phyloP scores from a whole-genome alignment of 257 asterid species.

The Dorcoceras hygrometricum region DNA sequence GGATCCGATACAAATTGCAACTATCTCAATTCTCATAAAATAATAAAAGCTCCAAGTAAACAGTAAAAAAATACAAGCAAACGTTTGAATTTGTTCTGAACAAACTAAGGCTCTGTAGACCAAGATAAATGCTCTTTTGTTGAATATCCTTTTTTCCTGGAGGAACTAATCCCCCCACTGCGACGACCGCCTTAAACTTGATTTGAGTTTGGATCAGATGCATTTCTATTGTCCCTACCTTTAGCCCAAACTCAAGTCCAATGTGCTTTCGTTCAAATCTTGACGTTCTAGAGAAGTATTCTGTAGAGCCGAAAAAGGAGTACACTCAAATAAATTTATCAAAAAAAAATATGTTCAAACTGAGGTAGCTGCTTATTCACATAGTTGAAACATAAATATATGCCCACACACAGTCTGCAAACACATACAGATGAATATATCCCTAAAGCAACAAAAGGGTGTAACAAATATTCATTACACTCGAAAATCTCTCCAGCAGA shows the following conservation, averaged over 20 bases:
- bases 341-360: neutral
- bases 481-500: neutral
- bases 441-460: neutral
- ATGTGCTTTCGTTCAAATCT: slow-evolving; percentile 74
- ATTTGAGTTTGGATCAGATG: slow-evolving; percentile 36
- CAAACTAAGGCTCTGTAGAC: neutral
- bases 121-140: slow-evolving; percentile 16
- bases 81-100: slow-evolving; percentile 11
- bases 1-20: slow-evolving; percentile 29
- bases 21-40: slow-evolving; percentile 21
- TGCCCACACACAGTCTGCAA: neutral
- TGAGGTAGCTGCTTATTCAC: neutral
- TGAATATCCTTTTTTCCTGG: neutral
- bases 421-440: too few relatives aligned
- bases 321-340: slow-evolving; percentile 10
- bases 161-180: neutral
- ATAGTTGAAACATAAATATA: neutral
- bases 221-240: slow-evolving; percentile 43
- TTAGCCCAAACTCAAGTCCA: slow-evolving; percentile 80
- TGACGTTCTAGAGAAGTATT: slow-evolving; percentile 45
- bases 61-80: slow-evolving; percentile 19
- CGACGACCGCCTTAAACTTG: slow-evolving; percentile 30
- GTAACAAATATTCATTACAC: neutral
- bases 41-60: slow-evolving; percentile 14
- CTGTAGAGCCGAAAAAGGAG: slow-evolving; percentile 35